Evolutionary conservation across 257 asterid species (phyloP).

Genomic region (Ilex asprella): DNA sequence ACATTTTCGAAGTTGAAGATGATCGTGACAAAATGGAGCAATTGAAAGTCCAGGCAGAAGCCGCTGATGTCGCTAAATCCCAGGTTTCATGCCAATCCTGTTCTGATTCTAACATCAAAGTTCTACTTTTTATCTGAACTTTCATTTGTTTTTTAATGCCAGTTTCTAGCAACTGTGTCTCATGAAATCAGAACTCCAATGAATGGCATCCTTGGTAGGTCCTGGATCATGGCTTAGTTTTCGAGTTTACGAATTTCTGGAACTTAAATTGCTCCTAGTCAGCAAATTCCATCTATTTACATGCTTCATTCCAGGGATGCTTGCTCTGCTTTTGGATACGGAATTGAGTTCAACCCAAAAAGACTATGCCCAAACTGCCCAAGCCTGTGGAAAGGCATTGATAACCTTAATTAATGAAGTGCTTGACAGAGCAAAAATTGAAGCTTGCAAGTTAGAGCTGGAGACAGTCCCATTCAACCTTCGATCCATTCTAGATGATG

Average conservation of each 20-base stretch:
- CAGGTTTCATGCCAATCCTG: slow-evolving; percentile 39
- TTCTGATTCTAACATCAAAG: neutral
- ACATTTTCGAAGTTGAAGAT: slow-evolving; percentile 73
- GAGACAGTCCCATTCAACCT: slow-evolving; percentile 78
- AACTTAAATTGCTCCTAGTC: neutral
- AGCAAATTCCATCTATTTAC: neutral
- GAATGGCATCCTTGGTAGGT: slow-evolving; percentile 88
- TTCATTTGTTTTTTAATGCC: slow-evolving; percentile 16
- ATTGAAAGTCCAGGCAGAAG: slow-evolving; percentile 78
- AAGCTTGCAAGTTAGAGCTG: slow-evolving; percentile 79
- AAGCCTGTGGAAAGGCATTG: slow-evolving; percentile 82
- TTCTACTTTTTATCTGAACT: slow-evolving; percentile 10
- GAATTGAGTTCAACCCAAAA: slow-evolving; percentile 77
- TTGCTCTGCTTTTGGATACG: slow-evolving; percentile 69
- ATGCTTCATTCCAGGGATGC: slow-evolving; percentile 61
- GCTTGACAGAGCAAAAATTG: slow-evolving; percentile 90
- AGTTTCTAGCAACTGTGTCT: slow-evolving; percentile 95
- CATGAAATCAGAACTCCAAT: slow-evolving; percentile 97
- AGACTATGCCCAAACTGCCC: slow-evolving; percentile 91
- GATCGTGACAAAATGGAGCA: slow-evolving; percentile 70
- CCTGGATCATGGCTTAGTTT: neutral
- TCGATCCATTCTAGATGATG: slow-evolving; percentile 74
- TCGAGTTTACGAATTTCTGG: neutral
- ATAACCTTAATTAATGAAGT: slow-evolving; percentile 88
- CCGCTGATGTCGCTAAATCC: slow-evolving; percentile 94